phyloP scores from a whole-genome alignment of 2,329 filamentous ascomycete species.

The Aspergillus oerlinghausenensis region DNA sequence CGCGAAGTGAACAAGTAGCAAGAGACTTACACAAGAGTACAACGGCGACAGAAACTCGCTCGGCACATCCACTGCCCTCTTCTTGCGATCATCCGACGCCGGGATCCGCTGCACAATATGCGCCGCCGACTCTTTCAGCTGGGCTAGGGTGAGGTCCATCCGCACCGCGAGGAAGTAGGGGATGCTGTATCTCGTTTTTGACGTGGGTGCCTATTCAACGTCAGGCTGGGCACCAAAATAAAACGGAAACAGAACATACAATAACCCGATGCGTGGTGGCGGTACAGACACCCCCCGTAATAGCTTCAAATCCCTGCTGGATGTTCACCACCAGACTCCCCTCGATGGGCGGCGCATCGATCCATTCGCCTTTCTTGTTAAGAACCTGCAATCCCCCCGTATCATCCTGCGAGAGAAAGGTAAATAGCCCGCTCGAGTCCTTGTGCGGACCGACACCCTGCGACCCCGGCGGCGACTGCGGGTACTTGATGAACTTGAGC shows the following conservation, averaged over 20 bases:
- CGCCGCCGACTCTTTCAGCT: slow-evolving; percentile 27
- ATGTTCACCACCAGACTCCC: slow-evolving; percentile 47
- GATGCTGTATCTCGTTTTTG: slow-evolving; percentile 40
- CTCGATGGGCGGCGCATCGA: slow-evolving; percentile 41
- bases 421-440: slow-evolving; percentile 47
- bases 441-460: slow-evolving; percentile 58
- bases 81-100: slow-evolving; percentile 26
- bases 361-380: slow-evolving; percentile 43
- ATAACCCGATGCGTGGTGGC: slow-evolving; percentile 36
- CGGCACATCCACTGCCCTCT: slow-evolving; percentile 31
- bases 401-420: slow-evolving; percentile 39
- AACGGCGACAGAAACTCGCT: slow-evolving; percentile 34
- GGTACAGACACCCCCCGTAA: slow-evolving; percentile 52
- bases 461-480: slow-evolving; percentile 33
- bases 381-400: slow-evolving; percentile 45
- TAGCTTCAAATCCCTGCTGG: slow-evolving; percentile 52
- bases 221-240: neutral
- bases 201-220: slow-evolving; percentile 32
- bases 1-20: rapidly evolving
- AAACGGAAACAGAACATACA: slow-evolving; percentile 15
- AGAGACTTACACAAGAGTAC: slow-evolving; percentile 29
- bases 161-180: slow-evolving; percentile 55
- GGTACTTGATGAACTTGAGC: slow-evolving; percentile 56
- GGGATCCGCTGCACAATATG: slow-evolving; percentile 30
- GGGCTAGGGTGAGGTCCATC: slow-evolving; percentile 45